phyloP scores from a whole-genome alignment of 805 yeast species.

The Myxozyma neglecta region DNA sequence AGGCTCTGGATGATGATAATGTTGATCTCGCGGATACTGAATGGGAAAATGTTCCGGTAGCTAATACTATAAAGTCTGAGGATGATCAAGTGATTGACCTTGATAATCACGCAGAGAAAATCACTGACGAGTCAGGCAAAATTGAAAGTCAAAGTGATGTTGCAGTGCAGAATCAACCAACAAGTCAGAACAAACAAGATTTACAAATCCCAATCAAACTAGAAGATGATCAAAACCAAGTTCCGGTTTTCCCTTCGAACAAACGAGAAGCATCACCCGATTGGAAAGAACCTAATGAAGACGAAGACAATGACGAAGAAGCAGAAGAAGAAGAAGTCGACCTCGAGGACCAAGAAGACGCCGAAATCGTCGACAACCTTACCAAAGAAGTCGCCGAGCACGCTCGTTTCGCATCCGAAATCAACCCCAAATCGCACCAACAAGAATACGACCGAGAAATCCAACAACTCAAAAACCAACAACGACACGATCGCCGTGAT shows the following conservation, averaged over 20 bases:
- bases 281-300: slow-evolving; percentile 1
- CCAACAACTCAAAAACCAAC: slow-evolving; percentile 57
- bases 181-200: too few relatives aligned
- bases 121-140: too few relatives aligned
- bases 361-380: slow-evolving; percentile 60
- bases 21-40: neutral
- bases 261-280: neutral
- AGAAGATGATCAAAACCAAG: too few relatives aligned
- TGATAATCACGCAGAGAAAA: neutral
- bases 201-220: too few relatives aligned
- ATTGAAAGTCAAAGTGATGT: too few relatives aligned
- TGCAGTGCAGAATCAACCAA: too few relatives aligned
- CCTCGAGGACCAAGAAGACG: slow-evolving; percentile 66
- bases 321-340: slow-evolving; percentile 35
- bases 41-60: slow-evolving; percentile 3
- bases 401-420: slow-evolving; percentile 53
- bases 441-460: slow-evolving; percentile 36
- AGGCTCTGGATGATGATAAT: too few relatives aligned
- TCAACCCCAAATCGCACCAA: slow-evolving; percentile 6
- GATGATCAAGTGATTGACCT: neutral
- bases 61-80: neutral
- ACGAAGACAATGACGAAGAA: slow-evolving; percentile 8
- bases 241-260: neutral
- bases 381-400: slow-evolving; percentile 72
- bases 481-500: slow-evolving; percentile 72